Percentiles rank a stretch among this genome's conserved stretches.
These are phyloP conservation scores for Rhodotorula paludigena DNA, from an alignment of 768 basidiomycete genomes.

Conservation along the genomic window DNA sequence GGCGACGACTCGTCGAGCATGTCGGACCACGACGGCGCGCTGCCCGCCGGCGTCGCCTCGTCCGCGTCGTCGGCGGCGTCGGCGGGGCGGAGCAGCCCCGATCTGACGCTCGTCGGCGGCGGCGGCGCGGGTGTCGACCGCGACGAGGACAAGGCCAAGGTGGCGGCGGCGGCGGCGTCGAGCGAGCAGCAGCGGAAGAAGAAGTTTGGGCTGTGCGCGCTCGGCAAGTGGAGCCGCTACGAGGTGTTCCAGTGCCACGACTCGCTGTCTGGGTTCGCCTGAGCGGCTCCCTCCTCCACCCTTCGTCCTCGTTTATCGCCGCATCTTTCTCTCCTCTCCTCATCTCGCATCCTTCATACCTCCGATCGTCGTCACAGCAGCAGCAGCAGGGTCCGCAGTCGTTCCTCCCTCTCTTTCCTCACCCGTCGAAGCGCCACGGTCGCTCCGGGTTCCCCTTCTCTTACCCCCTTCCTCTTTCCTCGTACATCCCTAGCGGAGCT, in stretches of 20 bases:
- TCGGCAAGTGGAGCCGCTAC: constrained; percentile 32
- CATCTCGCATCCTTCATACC: neutral
- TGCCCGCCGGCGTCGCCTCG: neutral
- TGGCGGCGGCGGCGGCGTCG: neutral
- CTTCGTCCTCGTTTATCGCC: no score
- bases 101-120: neutral
- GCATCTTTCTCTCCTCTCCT: neutral
- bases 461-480: neutral
- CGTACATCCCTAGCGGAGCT: no score
- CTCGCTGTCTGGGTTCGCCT: constrained; percentile 35
- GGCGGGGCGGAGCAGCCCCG: constrained; percentile 4
- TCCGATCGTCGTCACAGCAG: neutral
- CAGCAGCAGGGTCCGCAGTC: no score
- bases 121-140: constrained; percentile 1
- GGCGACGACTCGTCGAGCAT: constrained; percentile 9
- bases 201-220: constrained; percentile 31
- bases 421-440: neutral
- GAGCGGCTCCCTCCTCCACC: no score
- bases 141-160: neutral
- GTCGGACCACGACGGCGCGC: neutral
- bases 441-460: neutral
- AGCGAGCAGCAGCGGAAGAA: constrained; percentile 14
- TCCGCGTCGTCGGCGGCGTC: constrained; percentile 3
- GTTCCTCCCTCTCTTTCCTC: neutral
- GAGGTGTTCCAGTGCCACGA: constrained; percentile 30